Percentiles rank a stretch among this genome's conserved stretches.
phyloP scores from a whole-genome alignment of 306 rosid genomes.

The Dryas alaskensis region DNA sequence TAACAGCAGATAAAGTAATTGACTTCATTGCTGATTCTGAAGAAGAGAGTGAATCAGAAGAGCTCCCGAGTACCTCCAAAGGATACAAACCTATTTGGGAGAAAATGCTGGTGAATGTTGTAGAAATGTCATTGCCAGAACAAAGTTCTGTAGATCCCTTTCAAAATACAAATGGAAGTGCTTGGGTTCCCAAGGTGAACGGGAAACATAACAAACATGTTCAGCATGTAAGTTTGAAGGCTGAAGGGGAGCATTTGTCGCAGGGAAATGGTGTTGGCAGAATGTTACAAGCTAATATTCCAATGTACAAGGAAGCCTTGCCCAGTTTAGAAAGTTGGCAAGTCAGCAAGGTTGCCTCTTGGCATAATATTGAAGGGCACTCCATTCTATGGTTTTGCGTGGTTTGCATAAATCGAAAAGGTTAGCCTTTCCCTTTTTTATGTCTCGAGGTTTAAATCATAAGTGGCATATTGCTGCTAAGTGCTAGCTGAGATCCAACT shows the following conservation, averaged over 20 bases:
- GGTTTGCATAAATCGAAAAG: constrained; percentile 85
- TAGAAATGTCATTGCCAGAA: constrained; percentile 50
- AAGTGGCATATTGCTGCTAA: neutral
- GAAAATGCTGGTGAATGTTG: constrained; percentile 45
- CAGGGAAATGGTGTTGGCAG: constrained; percentile 61
- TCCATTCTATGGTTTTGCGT: constrained; percentile 84
- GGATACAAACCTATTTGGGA: constrained; percentile 51
- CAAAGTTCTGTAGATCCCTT: constrained; percentile 32
- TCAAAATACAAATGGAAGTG: constrained; percentile 51
- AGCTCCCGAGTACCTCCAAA: constrained; percentile 42
- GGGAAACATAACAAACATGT: constrained; percentile 79
- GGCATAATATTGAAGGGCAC: constrained; percentile 90
- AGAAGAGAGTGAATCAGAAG: constrained; percentile 70
- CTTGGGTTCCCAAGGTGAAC: constrained; percentile 74
- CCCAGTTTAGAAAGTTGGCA: constrained; percentile 95
- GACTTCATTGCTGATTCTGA: constrained; percentile 72
- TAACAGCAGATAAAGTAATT: constrained; percentile 75
- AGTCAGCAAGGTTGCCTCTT: constrained; percentile 72
- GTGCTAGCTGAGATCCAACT: too few species aligned
- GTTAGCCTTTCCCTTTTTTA: constrained; percentile 34
- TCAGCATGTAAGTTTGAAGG: constrained; percentile 51
- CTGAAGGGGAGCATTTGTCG: constrained; percentile 56
- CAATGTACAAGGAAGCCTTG: constrained; percentile 76
- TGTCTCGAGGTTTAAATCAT: neutral
- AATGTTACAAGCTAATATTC: constrained; percentile 60